These are phyloP conservation scores for Kappamyces sp. DNA, from an alignment of 192 early-diverging fungal species.

Conservation along the genomic window DNA sequence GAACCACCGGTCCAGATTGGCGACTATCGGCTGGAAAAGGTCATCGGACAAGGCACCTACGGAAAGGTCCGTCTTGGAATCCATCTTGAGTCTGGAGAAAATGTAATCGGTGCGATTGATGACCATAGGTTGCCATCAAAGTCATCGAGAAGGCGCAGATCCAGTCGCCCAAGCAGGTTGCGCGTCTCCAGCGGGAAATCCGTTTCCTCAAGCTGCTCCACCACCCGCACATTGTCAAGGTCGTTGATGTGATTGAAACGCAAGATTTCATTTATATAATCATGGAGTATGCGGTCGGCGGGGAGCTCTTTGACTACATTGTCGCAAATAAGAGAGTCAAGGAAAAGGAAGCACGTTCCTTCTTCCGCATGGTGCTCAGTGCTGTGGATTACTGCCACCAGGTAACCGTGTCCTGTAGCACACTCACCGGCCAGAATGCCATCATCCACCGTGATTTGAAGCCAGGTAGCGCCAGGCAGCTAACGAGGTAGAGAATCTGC, in stretches of 20 bases:
- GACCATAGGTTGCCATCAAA: constrained; percentile 33
- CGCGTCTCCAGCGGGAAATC: constrained; percentile 62
- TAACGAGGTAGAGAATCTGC: constrained; percentile 66
- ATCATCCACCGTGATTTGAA: constrained; percentile 76
- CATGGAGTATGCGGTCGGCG: constrained; percentile 83
- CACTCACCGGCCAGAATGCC: constrained; percentile 32
- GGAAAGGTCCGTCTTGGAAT: constrained; percentile 47
- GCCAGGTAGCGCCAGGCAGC: constrained; percentile 32
- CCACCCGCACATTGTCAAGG: constrained; percentile 84
- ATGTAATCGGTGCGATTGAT: constrained; percentile 23
- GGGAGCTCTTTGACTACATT: constrained; percentile 82
- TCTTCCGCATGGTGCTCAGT: constrained; percentile 78
- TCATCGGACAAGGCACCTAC: constrained; percentile 52
- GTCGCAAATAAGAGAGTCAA: constrained; percentile 69
- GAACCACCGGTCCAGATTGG: constrained; percentile 15
- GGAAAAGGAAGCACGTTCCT: constrained; percentile 78
- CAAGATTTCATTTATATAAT: constrained; percentile 74
- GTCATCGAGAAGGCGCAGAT: constrained; percentile 40
- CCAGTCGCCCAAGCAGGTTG: constrained; percentile 55
- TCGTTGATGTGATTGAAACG: constrained; percentile 77
- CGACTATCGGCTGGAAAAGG: constrained; percentile 35
- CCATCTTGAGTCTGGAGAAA: constrained; percentile 32
- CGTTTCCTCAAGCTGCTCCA: constrained; percentile 80
- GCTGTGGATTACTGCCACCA: constrained; percentile 55
- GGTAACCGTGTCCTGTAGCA: constrained; percentile 32